A percentile compares a stretch with the other conserved stretches of the same genome.
These are phyloP conservation scores for Escovopsis sp. DNA, from an alignment of 2,329 filamentous ascomycete species.

Conservation along the genomic window DNA sequence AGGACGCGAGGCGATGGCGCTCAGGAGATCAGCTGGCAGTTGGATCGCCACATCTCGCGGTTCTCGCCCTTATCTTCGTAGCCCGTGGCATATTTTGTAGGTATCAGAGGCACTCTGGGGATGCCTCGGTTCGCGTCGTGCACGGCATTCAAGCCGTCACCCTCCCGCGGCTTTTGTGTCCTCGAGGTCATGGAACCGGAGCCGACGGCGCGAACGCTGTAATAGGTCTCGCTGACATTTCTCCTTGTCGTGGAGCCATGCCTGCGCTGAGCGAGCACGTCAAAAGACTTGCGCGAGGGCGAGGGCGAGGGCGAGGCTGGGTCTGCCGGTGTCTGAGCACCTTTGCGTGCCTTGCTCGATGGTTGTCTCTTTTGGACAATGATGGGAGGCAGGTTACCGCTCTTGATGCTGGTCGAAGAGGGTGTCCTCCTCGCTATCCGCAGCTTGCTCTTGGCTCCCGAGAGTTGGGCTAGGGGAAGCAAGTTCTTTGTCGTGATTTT, in stretches of 20 bases:
- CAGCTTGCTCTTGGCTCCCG: conserved; percentile 13
- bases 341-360: conserved; percentile 13
- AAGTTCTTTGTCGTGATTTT: conserved; percentile 33
- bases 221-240: conserved; percentile 8
- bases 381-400: conserved; percentile 1
- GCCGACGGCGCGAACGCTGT: conserved; percentile 8
- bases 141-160: conserved; percentile 21
- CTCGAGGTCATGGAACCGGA: conserved; percentile 8
- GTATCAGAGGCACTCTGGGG: conserved; percentile 28
- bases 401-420: conserved; percentile 1
- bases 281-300: conserved; percentile 3
- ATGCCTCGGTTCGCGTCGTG: conserved; percentile 32
- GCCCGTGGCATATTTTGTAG: conserved; percentile 24
- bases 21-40: no score
- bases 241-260: conserved; percentile 2
- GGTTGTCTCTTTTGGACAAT: conserved; percentile 6
- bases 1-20: no score
- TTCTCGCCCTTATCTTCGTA: conserved; percentile 21
- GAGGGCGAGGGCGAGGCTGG: conserved; percentile 1
- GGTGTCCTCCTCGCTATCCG: conserved; percentile 7
- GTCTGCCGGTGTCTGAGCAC: conserved; percentile 2
- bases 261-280: background rate
- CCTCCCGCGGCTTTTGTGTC: conserved; percentile 12
- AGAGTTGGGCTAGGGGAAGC: conserved; percentile 17
- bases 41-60: conserved; percentile 14